phyloP scores from a whole-genome alignment of 2,329 filamentous ascomycete species.

The Claviceps spartinae region DNA sequence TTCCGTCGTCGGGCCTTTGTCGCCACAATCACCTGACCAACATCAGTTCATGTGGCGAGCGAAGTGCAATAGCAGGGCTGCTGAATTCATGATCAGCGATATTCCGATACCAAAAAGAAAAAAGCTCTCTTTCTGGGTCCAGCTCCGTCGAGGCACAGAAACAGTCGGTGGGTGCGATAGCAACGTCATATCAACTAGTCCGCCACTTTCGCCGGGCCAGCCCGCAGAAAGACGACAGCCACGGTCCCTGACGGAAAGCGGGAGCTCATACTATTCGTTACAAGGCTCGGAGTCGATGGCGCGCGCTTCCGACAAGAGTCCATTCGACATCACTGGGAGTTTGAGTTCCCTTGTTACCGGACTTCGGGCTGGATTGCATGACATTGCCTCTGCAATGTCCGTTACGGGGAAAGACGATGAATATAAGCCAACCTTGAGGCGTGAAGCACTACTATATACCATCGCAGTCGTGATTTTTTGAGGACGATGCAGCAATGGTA shows the following conservation, averaged over 20 bases:
- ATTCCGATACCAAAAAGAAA: background rate
- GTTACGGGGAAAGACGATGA: background rate
- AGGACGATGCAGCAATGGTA: background rate
- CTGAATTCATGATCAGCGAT: background rate
- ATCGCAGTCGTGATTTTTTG: conserved; percentile 2
- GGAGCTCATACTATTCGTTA: background rate
- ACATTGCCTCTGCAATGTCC: background rate
- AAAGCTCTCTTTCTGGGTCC: conserved; percentile 1
- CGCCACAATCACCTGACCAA: background rate
- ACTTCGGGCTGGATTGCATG: background rate
- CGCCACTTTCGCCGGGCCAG: background rate
- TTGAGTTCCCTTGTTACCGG: background rate
- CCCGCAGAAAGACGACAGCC: background rate
- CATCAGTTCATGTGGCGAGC: background rate
- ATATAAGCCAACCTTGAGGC: background rate
- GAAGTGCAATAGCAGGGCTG: background rate
- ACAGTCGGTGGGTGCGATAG: background rate
- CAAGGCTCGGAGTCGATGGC: background rate
- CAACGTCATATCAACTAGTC: background rate
- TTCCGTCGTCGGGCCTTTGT: background rate
- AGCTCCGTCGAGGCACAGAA: background rate
- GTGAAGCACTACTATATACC: background rate
- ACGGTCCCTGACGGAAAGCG: background rate
- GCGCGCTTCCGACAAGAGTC: background rate
- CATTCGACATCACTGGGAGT: background rate